Evolutionary conservation across 805 yeast genomes (phyloP).

Genomic region (Teunomyces cretensis): DNA sequence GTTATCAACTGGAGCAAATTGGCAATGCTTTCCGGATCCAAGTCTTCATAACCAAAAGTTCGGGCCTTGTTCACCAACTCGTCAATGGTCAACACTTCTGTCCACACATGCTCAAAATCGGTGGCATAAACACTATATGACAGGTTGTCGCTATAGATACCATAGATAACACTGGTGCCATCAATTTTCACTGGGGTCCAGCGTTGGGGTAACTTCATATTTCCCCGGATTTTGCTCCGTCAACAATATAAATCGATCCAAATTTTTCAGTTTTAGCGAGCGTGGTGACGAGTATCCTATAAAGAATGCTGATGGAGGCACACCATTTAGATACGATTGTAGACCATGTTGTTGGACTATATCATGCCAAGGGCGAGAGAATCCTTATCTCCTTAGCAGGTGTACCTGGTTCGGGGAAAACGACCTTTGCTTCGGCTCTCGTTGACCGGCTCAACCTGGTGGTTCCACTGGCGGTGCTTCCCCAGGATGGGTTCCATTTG

Average conservation of each 20-base stretch:
- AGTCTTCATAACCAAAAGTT: conserved; percentile 28
- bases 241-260: too few relatives aligned
- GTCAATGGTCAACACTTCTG: conserved; percentile 15
- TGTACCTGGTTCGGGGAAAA: too few relatives aligned
- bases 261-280: background rate
- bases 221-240: background rate
- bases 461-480: too few relatives aligned
- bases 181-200: conserved; percentile 10
- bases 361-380: too few relatives aligned
- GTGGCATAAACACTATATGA: conserved; percentile 26
- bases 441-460: too few relatives aligned
- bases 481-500: too few relatives aligned
- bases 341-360: too few relatives aligned
- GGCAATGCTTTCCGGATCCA: conserved; percentile 6
- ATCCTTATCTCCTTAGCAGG: too few relatives aligned
- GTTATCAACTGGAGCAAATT: background rate
- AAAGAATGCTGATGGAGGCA: too few relatives aligned
- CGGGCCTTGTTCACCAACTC: conserved; percentile 18
- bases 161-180: conserved; percentile 13
- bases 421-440: too few relatives aligned
- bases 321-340: too few relatives aligned
- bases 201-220: conserved; percentile 10
- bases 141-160: conserved; percentile 8
- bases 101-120: conserved; percentile 28
- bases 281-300: too few relatives aligned